These are phyloP conservation scores for Besnoitia besnoiti DNA, from an alignment of 169 alveolate species.

Conservation along the genomic window DNA sequence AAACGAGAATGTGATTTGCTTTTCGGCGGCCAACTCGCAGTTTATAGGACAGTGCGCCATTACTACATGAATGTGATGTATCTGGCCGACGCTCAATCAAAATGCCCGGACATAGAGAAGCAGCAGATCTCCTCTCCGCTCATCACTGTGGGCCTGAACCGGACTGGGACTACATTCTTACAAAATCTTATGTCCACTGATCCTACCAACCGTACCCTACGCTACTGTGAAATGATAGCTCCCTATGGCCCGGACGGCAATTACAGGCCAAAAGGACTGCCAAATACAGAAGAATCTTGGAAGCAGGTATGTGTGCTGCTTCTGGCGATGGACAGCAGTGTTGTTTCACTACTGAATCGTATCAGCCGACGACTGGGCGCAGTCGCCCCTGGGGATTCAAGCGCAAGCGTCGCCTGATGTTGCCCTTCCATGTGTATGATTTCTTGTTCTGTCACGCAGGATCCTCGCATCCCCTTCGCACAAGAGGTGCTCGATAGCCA, in stretches of 20 bases:
- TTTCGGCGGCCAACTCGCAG: conserved; percentile 67
- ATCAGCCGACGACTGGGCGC: too few species aligned
- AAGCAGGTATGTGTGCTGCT: conserved; percentile 42
- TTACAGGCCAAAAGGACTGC: conserved; percentile 65
- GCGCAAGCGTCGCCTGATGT: too few species aligned
- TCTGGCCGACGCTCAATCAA: conserved; percentile 50
- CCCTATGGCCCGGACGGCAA: conserved; percentile 68
- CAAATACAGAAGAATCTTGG: conserved; percentile 70
- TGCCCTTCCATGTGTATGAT: background rate
- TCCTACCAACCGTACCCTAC: conserved; percentile 59
- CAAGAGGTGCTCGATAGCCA: conserved; percentile 72
- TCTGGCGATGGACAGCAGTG: background rate
- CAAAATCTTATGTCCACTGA: conserved; percentile 69
- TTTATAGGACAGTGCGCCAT: conserved; percentile 68
- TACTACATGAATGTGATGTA: conserved; percentile 65
- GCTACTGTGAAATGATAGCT: conserved; percentile 69
- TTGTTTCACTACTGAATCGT: too few species aligned
- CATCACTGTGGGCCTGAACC: conserved; percentile 68
- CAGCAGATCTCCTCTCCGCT: conserved; percentile 55
- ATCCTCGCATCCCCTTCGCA: conserved; percentile 67
- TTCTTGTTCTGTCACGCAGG: conserved; percentile 57
- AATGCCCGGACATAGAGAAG: conserved; percentile 66
- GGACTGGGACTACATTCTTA: conserved; percentile 72
- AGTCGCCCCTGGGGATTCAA: too few species aligned
- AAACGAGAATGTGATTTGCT: conserved; percentile 62